phyloP scores from a whole-genome alignment of 257 asterid genomes.

The Gentiana dahurica region DNA sequence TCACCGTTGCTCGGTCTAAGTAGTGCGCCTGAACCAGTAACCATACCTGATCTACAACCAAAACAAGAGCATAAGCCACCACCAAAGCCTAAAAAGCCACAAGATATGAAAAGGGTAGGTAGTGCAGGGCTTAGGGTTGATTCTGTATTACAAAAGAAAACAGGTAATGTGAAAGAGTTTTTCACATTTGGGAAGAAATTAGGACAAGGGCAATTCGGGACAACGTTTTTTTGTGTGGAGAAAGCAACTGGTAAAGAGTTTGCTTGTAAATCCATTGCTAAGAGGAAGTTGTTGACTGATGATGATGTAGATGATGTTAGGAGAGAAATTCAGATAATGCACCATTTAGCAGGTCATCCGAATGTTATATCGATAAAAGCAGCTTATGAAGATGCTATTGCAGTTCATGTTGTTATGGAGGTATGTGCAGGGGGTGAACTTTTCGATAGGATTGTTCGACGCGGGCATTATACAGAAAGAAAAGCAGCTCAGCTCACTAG shows the following conservation, averaged over 20 bases:
- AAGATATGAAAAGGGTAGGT: constrained; percentile 39
- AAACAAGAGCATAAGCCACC: constrained; percentile 11
- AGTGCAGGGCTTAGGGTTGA: constrained; percentile 88
- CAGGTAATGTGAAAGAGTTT: constrained; percentile 74
- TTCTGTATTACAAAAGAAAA: constrained; percentile 59
- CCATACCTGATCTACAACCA: constrained; percentile 42
- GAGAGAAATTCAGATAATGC: constrained; percentile 97
- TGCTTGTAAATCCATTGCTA: constrained; percentile 95
- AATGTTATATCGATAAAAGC: constrained; percentile 89
- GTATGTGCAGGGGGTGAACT: constrained; percentile 92
- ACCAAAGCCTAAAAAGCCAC: constrained; percentile 35
- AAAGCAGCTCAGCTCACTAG: constrained; percentile 96
- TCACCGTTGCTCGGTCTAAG: constrained; percentile 44
- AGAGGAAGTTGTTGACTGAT: constrained; percentile 75
- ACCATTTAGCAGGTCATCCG: constrained; percentile 82
- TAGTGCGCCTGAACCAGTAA: constrained; percentile 67
- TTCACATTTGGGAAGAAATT: constrained; percentile 69
- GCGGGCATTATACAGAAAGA: constrained; percentile 91
- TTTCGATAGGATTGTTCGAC: constrained; percentile 78
- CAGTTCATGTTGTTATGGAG: constrained; percentile 95
- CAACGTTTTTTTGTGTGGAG: constrained; percentile 69
- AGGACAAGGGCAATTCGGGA: constrained; percentile 96
- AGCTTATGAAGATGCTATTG: constrained; percentile 79
- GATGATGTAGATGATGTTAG: constrained; percentile 97
- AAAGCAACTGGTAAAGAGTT: constrained; percentile 52